Evolutionary conservation across 805 yeast species (phyloP), one percentile per base, ranked within the genome.

Genomic region (Ogataea populi-albae): DNA sequence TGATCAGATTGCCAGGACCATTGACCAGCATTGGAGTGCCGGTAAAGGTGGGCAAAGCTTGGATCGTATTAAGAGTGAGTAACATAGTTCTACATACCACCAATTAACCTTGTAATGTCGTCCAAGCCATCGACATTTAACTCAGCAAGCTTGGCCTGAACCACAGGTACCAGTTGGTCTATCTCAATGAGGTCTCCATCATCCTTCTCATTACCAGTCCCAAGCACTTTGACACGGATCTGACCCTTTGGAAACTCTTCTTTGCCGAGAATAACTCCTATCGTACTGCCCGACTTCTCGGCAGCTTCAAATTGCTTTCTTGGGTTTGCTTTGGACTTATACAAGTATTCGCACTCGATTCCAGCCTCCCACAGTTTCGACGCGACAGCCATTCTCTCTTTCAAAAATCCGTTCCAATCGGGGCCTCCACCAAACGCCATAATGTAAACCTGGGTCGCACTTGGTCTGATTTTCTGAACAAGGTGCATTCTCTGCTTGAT

Each of bases 371-470:
- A 93, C 50, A 93, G 73, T 51, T 69, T 61, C 54, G 86, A 81
- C 35, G 96, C 79, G 30, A 93, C 75, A 20, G 73, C 52, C 96
- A 93, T 88, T 68, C 98, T 82, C 67, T 93, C 97, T 39, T 79
- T 76, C 54, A 93, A 68, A 67, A 86, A 87, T 5, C 98, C 98
- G 41, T 72, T 79, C 97, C 97, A 89, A 43, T 83, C 94, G 52
- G 85, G 85, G 54, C 98, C 98, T 54, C 97, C 98, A 48, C 98
- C 98, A 56, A 93, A 89, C 1, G 98, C 98, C 96, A 93, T 89
- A 32, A 93, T 82, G 56, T 71, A 93, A 10, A 86, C 98, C 61
- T 93, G 95, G 14, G 98, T 94, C 24, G 91, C 79, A 19, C 89
- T 74, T 23, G 97, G 79, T 51, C 93, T 78, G 38, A 89, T 71